These are phyloP conservation scores for Erodium texanum DNA, from an alignment of 441 rosid species.

Conservation along the genomic window DNA sequence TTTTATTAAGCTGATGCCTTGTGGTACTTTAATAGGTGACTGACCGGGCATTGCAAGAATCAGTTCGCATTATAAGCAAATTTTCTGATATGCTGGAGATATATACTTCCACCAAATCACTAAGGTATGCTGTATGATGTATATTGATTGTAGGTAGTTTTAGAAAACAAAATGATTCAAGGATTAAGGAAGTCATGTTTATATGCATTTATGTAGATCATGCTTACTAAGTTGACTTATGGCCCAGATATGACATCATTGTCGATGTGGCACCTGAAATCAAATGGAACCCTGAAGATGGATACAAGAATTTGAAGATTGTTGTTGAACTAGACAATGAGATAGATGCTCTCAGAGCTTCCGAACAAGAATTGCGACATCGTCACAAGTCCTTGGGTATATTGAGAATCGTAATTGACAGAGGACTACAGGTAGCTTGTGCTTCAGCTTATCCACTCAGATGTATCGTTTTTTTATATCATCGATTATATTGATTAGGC, in stretches of 20 bases:
- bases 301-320: slow-evolving; percentile 71
- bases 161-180: not conserved
- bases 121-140: slow-evolving; percentile 36
- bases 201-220: not conserved
- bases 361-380: slow-evolving; percentile 63
- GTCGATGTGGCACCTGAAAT: slow-evolving; percentile 85
- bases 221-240: slow-evolving; percentile 21
- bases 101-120: slow-evolving; percentile 46
- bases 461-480: slow-evolving; percentile 4
- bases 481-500: not conserved
- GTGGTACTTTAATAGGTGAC: slow-evolving; percentile 41
- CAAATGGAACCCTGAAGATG: slow-evolving; percentile 71
- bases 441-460: slow-evolving; percentile 7
- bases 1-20: not conserved
- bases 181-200: not conserved
- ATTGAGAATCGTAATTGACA: slow-evolving; percentile 56
- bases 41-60: slow-evolving; percentile 76
- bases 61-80: slow-evolving; percentile 62
- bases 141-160: not conserved
- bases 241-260: slow-evolving; percentile 63
- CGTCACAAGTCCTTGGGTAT: slow-evolving; percentile 69
- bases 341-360: slow-evolving; percentile 58
- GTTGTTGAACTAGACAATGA: slow-evolving; percentile 81
- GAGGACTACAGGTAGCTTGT: slow-evolving; percentile 71
- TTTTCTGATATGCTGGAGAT: slow-evolving; percentile 72